Percentiles rank a stretch among this genome's conserved stretches.
Conservation (phyloP, 768 basidiomycete species). For the Leccinum olivaceopallidum region DNA sequence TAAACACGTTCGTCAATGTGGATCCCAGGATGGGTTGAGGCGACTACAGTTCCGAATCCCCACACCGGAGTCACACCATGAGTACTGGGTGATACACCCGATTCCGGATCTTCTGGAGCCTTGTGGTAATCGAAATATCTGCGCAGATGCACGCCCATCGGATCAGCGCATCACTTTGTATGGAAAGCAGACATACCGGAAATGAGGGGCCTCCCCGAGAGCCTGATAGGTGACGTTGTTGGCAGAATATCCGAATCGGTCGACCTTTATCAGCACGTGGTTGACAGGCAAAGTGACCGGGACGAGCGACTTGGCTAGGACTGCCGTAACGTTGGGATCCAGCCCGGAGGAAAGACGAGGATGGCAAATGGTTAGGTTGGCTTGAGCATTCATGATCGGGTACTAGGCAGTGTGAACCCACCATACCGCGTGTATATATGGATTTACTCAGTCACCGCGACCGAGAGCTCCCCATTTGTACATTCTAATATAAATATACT, state of each 20-base stretch:
- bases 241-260: constrained; percentile 70
- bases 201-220: constrained; percentile 43
- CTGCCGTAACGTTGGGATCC: constrained; percentile 25
- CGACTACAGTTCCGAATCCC: constrained; percentile 64
- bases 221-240: constrained; percentile 74
- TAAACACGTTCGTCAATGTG: constrained; percentile 59
- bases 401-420: not conserved
- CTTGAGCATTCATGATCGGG: constrained; percentile 10
- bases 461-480: constrained; percentile 1
- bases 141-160: constrained; percentile 22
- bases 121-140: constrained; percentile 73
- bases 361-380: constrained; percentile 40
- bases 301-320: constrained; percentile 27
- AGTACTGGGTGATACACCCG: constrained; percentile 42
- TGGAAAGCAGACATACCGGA: constrained; percentile 29
- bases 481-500: not conserved
- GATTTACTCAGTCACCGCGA: not conserved
- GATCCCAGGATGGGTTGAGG: constrained; percentile 50
- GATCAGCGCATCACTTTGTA: not conserved
- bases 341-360: constrained; percentile 39
- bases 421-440: not conserved
- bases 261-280: constrained; percentile 56
- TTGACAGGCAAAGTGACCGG: constrained; percentile 35
- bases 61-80: constrained; percentile 72
- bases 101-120: constrained; percentile 39